Evolutionary conservation across 2,329 filamentous ascomycete genomes (phyloP), one percentile per base, ranked within the genome.

Genomic region (Harringtonia aguacate): DNA sequence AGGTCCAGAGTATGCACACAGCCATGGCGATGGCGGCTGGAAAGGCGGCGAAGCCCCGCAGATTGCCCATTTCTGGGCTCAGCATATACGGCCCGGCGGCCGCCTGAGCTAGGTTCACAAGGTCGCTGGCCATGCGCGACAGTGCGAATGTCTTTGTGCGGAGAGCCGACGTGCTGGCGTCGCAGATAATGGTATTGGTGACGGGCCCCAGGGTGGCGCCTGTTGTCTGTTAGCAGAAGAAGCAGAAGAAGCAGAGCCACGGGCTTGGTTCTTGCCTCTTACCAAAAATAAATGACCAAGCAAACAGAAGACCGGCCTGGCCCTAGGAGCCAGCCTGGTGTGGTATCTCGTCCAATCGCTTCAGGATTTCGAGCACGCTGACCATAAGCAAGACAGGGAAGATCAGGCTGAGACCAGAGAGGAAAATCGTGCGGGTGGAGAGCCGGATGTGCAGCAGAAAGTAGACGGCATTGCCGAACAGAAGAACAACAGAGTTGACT

Each of bases 401-500:
- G 27, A 69, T 60, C 10, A 58, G 42, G 0, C 60, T 54, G 18
- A 72, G 55, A n/a, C 55, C 52, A 1, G 55, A 50, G 44, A 69
- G 53, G 50, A 61, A 61, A 34, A 71, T 64, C 42, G 64, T 62
- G 39, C 66, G 59, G 61, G 65, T 69, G 2, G 66, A 69, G 39
- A 68, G 48, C 22, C 66, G 52, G 36, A 63, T 63, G 8, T 41
- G 46, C 3, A 70, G 64, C 29, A 64, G 24, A 33, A 70, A 68
- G 13, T 65, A 66, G 36, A 70, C 60, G 4, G 59, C 61, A 12
- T 63, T 67, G 28, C 65, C 65, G 4, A 60, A 63, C 7, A 72
- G 56, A 18, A 59, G 43, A 9, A 50, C 37, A 7, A 48, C 15
- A 2, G 49, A 38, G n/a, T 53, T 49, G 48, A 50, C 51, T 53